Conservation (phyloP, 2,329 filamentous ascomycete genomes). For the Domatiomyces catenatus region DNA sequence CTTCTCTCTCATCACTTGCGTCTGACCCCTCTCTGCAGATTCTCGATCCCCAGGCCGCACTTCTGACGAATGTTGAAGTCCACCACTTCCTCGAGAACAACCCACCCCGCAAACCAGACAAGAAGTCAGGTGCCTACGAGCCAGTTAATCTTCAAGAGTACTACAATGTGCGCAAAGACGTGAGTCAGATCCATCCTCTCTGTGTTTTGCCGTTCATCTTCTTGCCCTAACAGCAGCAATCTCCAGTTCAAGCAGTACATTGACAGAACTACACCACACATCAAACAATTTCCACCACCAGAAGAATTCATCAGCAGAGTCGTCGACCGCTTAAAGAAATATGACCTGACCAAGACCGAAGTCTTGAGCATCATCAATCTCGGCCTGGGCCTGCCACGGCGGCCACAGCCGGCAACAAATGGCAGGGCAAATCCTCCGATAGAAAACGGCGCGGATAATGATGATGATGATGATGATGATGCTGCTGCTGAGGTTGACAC, state of each 20-base stretch:
- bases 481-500: slow-evolving; percentile 3
- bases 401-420: slow-evolving; percentile 1
- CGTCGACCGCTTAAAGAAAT: slow-evolving; percentile 24
- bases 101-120: slow-evolving; percentile 21
- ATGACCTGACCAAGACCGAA: slow-evolving; percentile 31
- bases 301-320: slow-evolving; percentile 26
- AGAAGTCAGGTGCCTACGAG: slow-evolving; percentile 17
- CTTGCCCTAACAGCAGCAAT: neutral
- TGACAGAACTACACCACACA: slow-evolving; percentile 8
- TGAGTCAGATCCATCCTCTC: slow-evolving; percentile 13
- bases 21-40: slow-evolving; percentile 19
- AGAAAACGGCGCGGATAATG: neutral
- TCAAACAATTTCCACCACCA: slow-evolving; percentile 20
- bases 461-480: neutral
- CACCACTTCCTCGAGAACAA: slow-evolving; percentile 27
- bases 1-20: neutral
- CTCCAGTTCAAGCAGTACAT: slow-evolving; percentile 9
- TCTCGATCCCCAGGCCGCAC: slow-evolving; percentile 30
- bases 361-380: slow-evolving; percentile 32
- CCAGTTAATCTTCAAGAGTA: slow-evolving; percentile 30
- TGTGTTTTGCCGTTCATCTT: neutral
- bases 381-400: slow-evolving; percentile 23
- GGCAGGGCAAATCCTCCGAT: neutral
- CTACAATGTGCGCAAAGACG: slow-evolving; percentile 32
- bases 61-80: slow-evolving; percentile 31